Base-by-base conservation (phyloP, 768 basidiomycete genomes). In the Phanerodontia chrysosporium region DNA sequence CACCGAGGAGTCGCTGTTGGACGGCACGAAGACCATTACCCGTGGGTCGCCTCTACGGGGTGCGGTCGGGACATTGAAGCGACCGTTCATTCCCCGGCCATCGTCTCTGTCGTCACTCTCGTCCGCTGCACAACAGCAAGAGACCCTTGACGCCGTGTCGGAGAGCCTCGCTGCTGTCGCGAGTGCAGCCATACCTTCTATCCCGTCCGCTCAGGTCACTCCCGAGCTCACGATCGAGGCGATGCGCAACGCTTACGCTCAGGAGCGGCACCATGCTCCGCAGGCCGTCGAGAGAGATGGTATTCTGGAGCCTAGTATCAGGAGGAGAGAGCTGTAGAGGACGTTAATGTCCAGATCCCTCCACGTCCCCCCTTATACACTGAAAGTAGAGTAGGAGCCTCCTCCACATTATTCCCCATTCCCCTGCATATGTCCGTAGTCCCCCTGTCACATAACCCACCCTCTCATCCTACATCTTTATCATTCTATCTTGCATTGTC, bases 151-250 rank as follows among this genome's bases (percentile, higher is more conserved):
- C 8, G 57, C 45, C 13, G 49, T 49, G 7, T 58, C 29, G 21
- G 45, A 46, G 35, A 42, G 30, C 24, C 30, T 49, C 14, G 13
- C 18, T 4, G 29, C 42, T 6, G 8, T 48, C n/a, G 44, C 57
- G 24, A 24, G 6, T 3, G 13, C 29, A 4, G 29, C 16, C 35
- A 32, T 30, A 24, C 51, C 51, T 2, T 30, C 45, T 39, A n/a
- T 24, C 29, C 48, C 52, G 30, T 39, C 58, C 2, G 42, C 35
- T 1, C 29, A 22, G 18, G 42, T 53, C 35, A 57, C 44, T 3
- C 55, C 55, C 35, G 51, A 58, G 57, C 25, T 58, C 8, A 58
- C 57, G 21, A 44, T 58, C 46, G 58, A 45, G 51, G 4, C 39
- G 24, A 54, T 48, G 30, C 52, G 58, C 58, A 22, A 30, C 2